Conservation (phyloP, 208 protist genomes). For the Leishmania amazonensis region DNA sequence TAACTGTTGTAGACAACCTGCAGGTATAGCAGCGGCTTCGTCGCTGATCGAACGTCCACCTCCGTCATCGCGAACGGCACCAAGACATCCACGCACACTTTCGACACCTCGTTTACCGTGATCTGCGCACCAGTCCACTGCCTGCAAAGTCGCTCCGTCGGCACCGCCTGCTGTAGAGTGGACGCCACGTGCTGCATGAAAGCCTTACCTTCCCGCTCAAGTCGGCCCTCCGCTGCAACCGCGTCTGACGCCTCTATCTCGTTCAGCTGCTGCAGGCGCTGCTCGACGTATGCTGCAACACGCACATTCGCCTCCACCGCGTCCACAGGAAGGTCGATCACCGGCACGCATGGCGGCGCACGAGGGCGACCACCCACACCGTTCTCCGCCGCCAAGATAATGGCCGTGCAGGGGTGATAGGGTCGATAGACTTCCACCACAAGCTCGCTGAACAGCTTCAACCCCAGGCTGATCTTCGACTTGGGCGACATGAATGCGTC, state of each 20-base stretch:
- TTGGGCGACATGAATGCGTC: constrained; percentile 66
- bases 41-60: constrained; percentile 12
- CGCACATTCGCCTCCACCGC: constrained; percentile 42
- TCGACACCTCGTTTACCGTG: constrained; percentile 13
- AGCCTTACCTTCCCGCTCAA: constrained; percentile 7
- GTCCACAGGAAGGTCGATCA: constrained; percentile 53
- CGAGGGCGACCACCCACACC: constrained; percentile 23
- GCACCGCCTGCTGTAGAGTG: background rate
- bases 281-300: constrained; percentile 25
- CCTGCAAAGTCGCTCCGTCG: background rate
- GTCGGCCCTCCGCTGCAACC: background rate
- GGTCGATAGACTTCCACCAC: constrained; percentile 65
- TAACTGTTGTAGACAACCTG: constrained; percentile 10
- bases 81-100: constrained; percentile 33
- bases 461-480: constrained; percentile 58
- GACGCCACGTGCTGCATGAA: constrained; percentile 11
- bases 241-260: background rate
- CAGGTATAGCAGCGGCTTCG: constrained; percentile 41
- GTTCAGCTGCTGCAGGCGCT: constrained; percentile 20
- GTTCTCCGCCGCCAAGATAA: constrained; percentile 45
- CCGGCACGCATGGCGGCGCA: constrained; percentile 43
- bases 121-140: constrained; percentile 11
- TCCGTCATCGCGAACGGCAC: constrained; percentile 42
- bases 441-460: constrained; percentile 66
- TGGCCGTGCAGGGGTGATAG: constrained; percentile 41